These are phyloP conservation scores for Cryptococcus sp. DNA, from an alignment of 1,284 basidiomycete genomes.

Conservation along the genomic window DNA sequence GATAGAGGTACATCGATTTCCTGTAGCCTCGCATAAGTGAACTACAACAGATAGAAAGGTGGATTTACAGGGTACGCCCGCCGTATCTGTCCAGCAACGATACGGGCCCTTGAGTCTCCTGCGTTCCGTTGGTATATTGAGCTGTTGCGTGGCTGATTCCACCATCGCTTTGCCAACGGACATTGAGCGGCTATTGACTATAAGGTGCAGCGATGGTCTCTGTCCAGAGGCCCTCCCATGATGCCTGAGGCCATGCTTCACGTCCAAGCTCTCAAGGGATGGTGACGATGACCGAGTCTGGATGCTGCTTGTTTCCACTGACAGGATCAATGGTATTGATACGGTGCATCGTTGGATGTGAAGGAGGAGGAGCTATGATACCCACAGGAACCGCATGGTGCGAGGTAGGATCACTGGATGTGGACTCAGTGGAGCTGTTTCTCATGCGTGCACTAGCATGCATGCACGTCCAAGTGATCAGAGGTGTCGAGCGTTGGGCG, in stretches of 20 bases:
- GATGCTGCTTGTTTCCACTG: too few relatives aligned
- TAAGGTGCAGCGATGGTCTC: neutral
- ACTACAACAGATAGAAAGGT: neutral
- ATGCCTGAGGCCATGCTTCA: too few relatives aligned
- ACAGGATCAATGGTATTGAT: too few relatives aligned
- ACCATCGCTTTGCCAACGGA: constrained; percentile 8
- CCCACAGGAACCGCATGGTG: too few relatives aligned
- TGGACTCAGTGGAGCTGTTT: neutral
- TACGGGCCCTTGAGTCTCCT: constrained; percentile 10
- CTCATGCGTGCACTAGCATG: too few relatives aligned
- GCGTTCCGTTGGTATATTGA: constrained; percentile 18
- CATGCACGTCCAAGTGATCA: too few relatives aligned
- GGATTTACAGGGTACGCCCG: constrained; percentile 27
- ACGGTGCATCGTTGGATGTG: too few relatives aligned
- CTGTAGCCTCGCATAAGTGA: constrained; percentile 2
- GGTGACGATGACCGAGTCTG: too few relatives aligned
- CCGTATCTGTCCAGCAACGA: constrained; percentile 18
- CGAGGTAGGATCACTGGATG: neutral
- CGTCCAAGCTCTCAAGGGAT: too few relatives aligned
- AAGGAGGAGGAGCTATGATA: too few relatives aligned
- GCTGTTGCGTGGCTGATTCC: constrained; percentile 12
- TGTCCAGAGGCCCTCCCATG: too few relatives aligned
- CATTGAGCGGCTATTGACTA: neutral
- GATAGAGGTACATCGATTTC: constrained; percentile 26
- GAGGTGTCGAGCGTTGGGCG: neutral